A percentile compares a stretch with the other conserved stretches of the same genome.
phyloP scores from a whole-genome alignment of 257 asterid species.

The Plantago major region DNA sequence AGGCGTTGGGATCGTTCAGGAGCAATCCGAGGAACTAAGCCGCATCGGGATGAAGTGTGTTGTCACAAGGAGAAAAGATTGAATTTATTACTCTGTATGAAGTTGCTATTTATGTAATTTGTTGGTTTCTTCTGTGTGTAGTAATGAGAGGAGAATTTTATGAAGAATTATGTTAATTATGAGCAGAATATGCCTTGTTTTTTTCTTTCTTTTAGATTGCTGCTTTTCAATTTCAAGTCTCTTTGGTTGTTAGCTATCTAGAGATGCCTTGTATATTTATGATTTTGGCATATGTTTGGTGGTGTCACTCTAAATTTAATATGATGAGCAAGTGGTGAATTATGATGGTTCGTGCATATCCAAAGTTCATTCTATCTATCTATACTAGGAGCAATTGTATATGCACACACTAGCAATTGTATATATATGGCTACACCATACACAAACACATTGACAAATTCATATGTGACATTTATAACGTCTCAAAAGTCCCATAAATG shows the following conservation, averaged over 20 bases:
- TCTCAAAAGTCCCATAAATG: no score
- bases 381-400: no score
- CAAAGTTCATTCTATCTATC: no score
- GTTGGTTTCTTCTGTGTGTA: conserved; percentile 19
- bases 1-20: conserved; percentile 94
- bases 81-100: conserved; percentile 22
- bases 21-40: conserved; percentile 73
- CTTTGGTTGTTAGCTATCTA: conserved; percentile 1
- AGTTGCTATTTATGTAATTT: not conserved
- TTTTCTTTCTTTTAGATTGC: not conserved
- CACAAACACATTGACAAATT: no score
- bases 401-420: no score
- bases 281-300: conserved; percentile 3
- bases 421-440: no score
- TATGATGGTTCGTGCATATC: no score
- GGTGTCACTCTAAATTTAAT: not conserved
- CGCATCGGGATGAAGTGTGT: not conserved
- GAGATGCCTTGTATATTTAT: conserved; percentile 11
- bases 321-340: no score
- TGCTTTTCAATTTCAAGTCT: not conserved
- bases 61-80: not conserved
- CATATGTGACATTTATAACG: no score
- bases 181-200: not conserved
- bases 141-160: conserved; percentile 2
- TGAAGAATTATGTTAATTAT: conserved; percentile 21